Conservation (phyloP, 1,284 basidiomycete genomes). For the Meira nashicola region DNA sequence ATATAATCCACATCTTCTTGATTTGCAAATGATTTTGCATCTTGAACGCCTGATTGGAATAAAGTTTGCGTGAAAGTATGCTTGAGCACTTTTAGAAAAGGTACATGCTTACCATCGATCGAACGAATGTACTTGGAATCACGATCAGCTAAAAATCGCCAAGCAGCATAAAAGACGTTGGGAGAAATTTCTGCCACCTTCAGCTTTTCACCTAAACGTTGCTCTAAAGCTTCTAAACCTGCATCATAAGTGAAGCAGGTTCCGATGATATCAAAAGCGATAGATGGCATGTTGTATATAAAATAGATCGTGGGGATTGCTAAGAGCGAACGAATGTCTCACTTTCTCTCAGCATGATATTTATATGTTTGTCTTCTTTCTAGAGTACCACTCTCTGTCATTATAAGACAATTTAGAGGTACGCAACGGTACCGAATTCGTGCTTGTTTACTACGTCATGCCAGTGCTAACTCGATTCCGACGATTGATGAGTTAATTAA, state of each 20-base stretch:
- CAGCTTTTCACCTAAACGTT: constrained; percentile 8
- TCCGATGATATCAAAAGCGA: no score
- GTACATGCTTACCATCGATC: neutral
- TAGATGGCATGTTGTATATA: no score
- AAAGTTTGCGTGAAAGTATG: constrained; percentile 1
- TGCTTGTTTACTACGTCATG: no score
- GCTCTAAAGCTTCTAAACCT: constrained; percentile 3
- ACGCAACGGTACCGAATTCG: no score
- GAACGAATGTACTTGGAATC: constrained; percentile 8
- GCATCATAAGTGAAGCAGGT: constrained; percentile 5
- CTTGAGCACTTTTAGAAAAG: constrained; percentile 1
- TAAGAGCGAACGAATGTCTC: no score
- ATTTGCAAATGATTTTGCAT: constrained; percentile 1
- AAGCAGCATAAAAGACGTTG: constrained; percentile 1
- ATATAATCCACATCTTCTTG: constrained; percentile 9
- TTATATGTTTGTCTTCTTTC: no score
- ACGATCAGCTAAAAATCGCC: neutral
- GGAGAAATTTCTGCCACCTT: neutral
- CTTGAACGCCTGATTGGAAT: neutral
- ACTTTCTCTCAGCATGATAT: no score
- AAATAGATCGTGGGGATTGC: no score
- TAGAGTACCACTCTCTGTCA: no score
- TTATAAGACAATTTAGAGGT: no score
- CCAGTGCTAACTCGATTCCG: no score
- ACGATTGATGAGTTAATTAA: no score